Conservation (phyloP, 768 basidiomycete species). For the Panellus pusillus region DNA sequence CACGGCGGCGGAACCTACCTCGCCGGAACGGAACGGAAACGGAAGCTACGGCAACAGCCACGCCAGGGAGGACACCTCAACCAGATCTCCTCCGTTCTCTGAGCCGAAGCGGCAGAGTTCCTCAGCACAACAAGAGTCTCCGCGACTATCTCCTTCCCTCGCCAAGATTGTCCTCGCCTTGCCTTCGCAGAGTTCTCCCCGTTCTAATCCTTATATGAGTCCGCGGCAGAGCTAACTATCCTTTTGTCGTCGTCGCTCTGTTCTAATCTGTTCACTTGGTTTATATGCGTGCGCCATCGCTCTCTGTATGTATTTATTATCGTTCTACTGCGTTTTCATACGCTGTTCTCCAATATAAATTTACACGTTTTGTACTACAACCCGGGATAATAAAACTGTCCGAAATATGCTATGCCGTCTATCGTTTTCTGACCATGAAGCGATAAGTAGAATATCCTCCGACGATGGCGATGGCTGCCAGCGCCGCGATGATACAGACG, state of each 20-base stretch:
- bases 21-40: slow-evolving; percentile 2
- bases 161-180: slow-evolving; percentile 18
- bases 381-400: slow-evolving; percentile 10
- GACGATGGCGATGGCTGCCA: slow-evolving; percentile 78
- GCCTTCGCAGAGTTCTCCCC: slow-evolving; percentile 1
- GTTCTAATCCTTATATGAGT: slow-evolving; percentile 9
- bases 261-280: neutral
- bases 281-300: neutral
- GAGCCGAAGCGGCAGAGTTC: slow-evolving; percentile 6
- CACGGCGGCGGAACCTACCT: slow-evolving; percentile 3
- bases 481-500: slow-evolving; percentile 74
- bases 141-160: slow-evolving; percentile 19
- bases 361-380: slow-evolving; percentile 10
- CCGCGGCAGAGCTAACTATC: neutral
- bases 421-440: slow-evolving; percentile 57
- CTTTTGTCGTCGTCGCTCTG: neutral
- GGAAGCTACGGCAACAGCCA: neutral
- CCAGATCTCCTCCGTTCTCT: slow-evolving; percentile 2
- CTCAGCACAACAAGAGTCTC: slow-evolving; percentile 13
- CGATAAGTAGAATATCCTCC: slow-evolving; percentile 80
- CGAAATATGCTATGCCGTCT: slow-evolving; percentile 12
- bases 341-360: neutral
- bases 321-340: slow-evolving; percentile 12
- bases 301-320: slow-evolving; percentile 11
- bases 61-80: too few relatives aligned